Evolutionary conservation across 176 grass and related monocot species (phyloP).

Genomic region (Oryza meyeriana): DNA sequence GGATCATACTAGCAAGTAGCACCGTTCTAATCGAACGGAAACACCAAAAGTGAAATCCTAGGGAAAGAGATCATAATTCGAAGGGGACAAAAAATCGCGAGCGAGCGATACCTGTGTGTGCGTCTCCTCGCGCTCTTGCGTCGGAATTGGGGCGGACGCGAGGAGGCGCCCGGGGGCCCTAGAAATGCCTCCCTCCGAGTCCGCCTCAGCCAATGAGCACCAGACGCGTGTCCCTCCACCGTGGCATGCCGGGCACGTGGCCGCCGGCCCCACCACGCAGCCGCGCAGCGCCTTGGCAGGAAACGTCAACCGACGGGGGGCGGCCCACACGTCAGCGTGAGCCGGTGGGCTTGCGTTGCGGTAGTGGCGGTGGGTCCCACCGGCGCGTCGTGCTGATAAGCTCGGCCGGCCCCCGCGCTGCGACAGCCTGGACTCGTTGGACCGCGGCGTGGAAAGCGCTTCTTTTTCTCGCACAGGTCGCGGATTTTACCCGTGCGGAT

Average conservation of each 20-base stretch:
- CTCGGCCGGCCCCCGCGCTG: constrained; percentile 25
- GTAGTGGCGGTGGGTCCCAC: background rate
- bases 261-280: background rate
- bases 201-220: fast-evolving
- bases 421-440: constrained; percentile 36
- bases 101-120: constrained; percentile 27
- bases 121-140: constrained; percentile 29
- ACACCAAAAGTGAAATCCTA: background rate
- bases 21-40: background rate
- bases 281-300: background rate
- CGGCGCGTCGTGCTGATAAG: constrained; percentile 24
- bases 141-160: constrained; percentile 3
- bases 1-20: background rate
- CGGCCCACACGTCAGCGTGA: constrained; percentile 21
- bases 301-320: background rate
- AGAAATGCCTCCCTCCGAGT: background rate
- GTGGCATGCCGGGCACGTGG: constrained; percentile 17
- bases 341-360: background rate
- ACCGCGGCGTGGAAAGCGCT: background rate
- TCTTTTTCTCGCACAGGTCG: background rate
- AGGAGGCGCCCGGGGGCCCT: background rate
- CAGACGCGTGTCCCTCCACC: constrained; percentile 21
- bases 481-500: background rate
- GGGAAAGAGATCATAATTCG: background rate
- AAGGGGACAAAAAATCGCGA: background rate